Percentiles rank a stretch among this genome's conserved stretches.
Evolutionary conservation across 2,329 filamentous ascomycete genomes (phyloP).

Genomic region (Amesomyces nigricolor): DNA sequence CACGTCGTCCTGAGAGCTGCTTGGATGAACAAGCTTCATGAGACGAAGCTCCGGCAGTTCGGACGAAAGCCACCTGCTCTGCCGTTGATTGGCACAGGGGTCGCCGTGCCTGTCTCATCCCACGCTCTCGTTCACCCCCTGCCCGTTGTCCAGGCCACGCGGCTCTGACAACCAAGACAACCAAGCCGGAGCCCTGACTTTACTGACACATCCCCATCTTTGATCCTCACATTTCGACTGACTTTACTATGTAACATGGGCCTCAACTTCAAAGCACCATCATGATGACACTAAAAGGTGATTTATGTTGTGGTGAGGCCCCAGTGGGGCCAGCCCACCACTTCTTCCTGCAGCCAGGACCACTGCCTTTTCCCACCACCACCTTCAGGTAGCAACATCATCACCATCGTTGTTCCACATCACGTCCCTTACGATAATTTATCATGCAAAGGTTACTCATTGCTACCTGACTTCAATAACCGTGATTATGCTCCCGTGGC

Average conservation of each 20-base stretch:
- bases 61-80: conserved; percentile 1
- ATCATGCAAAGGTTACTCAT: background rate
- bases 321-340: too few relatives aligned
- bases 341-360: too few relatives aligned
- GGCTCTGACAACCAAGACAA: background rate
- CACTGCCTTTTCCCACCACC: too few relatives aligned
- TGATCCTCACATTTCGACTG: background rate
- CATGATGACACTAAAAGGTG: too few relatives aligned
- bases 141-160: background rate
- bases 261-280: too few relatives aligned
- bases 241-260: too few relatives aligned
- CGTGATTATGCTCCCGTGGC: background rate
- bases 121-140: conserved; percentile 4
- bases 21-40: too few relatives aligned
- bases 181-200: background rate
- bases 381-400: too few relatives aligned
- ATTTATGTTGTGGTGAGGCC: too few relatives aligned
- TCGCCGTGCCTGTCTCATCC: conserved; percentile 10
- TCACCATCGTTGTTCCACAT: too few relatives aligned
- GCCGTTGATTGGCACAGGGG: conserved; percentile 3
- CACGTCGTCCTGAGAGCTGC: background rate
- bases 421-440: too few relatives aligned
- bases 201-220: background rate
- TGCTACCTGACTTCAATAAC: too few relatives aligned
- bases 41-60: background rate